Evolutionary conservation across 2,329 filamentous ascomycete species (phyloP), one percentile per base, ranked within the genome.

Genomic region (Ascochyta lentis): DNA sequence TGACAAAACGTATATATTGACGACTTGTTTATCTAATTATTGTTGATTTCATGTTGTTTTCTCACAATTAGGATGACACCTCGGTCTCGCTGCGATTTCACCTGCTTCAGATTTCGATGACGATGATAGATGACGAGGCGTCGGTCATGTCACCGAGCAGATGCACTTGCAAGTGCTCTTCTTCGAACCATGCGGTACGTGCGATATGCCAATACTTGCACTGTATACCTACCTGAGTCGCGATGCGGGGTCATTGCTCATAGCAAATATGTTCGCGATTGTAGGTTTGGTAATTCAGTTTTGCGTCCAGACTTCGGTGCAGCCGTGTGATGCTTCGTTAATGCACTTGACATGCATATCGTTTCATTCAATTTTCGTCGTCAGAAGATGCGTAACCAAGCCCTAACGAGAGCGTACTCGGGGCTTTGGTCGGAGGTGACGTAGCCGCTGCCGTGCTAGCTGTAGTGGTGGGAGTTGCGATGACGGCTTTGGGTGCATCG

Each of bases 301-400:
- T 16, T 16, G 12, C 19, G 13, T 15, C 24, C 19, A 15, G 10
- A 39, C 10, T 13, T 22, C 16, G 37, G 3, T 39, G 19, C 22
- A 23, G 37, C 22, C 19, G 5, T 9, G 9, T 23, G 3, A 6
- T 39, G 19, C 15, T 39, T 39, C 37, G 9, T 23, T 10, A 6
- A 5, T 39, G 22, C 24, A 8, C 6, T 41, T 2, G 22, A 9
- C 15, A 16, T 39, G 34, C 45, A 33, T 6, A 33, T 23, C 13
- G 15, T 16, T 34, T 24, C 16, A 9, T 8, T 69, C 53, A 74
- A 37, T 71, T 66, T 19, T 80, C 78, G 23, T 80, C 78, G 38
- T 79, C 77, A 0, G 78, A 80, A 29, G 77, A 79, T 41, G 76
- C 77, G 46, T 76, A 77, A 6, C 67, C 77, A 16, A 80, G 59